Base-by-base conservation (phyloP, 352 stramenopile genomes). In the Globisporangium megalacanthum region DNA sequence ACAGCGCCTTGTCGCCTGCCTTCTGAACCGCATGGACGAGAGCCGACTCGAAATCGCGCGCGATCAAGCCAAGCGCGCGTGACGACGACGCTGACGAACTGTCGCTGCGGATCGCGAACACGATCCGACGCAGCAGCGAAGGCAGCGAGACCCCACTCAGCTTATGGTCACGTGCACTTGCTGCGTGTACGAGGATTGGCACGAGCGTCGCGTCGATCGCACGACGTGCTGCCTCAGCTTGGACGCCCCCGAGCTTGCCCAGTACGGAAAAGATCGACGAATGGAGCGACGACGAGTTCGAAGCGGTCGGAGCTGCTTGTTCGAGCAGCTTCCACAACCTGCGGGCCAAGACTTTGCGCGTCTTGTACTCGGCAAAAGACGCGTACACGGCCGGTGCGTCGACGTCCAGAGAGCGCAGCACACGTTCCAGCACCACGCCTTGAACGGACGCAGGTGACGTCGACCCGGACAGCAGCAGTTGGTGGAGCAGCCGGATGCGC, bases 241-340 rank as follows among this genome's bases (percentile, higher is more conserved):
- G 50, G 15, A 81, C 14, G 4, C 73, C 70, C 1, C 70, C 72
- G 6, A 79, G 62, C 17, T 60, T 60, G 20, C 58, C 51, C 8
- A 68, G 19, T 4, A 66, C 41, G 0, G 55, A 65, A 44, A 83
- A 79, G 42, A 66, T 68, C 13, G 67, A 71, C 35, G 64, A 66
- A 39, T 71, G 75, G 52, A 79, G 71, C 25, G 62, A 56, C 4
- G 44, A 47, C 6, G 62, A 9, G n/a, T 51, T 31, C 5, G 10
- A 9, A 19, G 11, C 42, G 6, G 41, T 39, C n/a, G 29, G 54
- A 17, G 4, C 55, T 42, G 66, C 35, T 52, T 39, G 62, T 29
- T 56, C 65, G 17, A 83, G 51, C 10, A 80, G 52, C 31, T 66
- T 54, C 73, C 73, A 83, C 4, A 81, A 54, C 52, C 75, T 75